These are phyloP conservation scores for Colletotrichum somersetense DNA, from an alignment of 2,329 filamentous ascomycete species.

Conservation along the genomic window DNA sequence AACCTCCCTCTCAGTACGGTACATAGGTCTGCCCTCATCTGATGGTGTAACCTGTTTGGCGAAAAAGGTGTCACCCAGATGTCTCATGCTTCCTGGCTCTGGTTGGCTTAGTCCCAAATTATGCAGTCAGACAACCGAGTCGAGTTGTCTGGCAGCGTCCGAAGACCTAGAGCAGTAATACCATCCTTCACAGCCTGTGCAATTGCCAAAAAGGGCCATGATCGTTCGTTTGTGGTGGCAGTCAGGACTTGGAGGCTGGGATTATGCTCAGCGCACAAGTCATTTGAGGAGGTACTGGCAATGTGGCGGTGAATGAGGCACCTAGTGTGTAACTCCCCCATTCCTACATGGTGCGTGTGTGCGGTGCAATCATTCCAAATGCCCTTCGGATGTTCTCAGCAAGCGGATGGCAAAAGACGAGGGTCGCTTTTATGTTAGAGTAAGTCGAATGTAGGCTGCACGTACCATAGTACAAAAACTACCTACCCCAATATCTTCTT, in stretches of 20 bases:
- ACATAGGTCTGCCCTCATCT: conserved; percentile 17
- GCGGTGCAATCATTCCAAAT: conserved; percentile 25
- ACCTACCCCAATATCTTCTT: not conserved
- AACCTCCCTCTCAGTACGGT: conserved; percentile 19
- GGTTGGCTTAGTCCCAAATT: conserved; percentile 9
- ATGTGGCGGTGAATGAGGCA: conserved; percentile 25
- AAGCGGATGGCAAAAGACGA: too few relatives aligned
- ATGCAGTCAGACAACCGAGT: not conserved
- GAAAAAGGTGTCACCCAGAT: conserved; percentile 18
- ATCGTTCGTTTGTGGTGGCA: not conserved
- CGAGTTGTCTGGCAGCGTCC: not conserved
- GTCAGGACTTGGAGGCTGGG: conserved; percentile 18
- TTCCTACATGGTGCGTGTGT: not conserved
- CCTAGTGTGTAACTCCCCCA: not conserved
- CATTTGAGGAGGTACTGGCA: conserved; percentile 22
- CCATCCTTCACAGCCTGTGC: not conserved
- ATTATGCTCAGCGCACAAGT: conserved; percentile 24
- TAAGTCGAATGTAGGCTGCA: too few relatives aligned
- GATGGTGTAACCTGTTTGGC: conserved; percentile 33
- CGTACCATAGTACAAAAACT: not conserved
- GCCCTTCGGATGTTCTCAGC: not conserved
- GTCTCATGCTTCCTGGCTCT: conserved; percentile 25
- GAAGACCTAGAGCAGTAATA: not conserved
- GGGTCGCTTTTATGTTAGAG: too few relatives aligned
- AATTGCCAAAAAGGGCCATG: not conserved